Percentiles rank a stretch among this genome's conserved stretches.
Conservation (phyloP, 805 yeast species). For the Saccharomyces kudriavzevii region DNA sequence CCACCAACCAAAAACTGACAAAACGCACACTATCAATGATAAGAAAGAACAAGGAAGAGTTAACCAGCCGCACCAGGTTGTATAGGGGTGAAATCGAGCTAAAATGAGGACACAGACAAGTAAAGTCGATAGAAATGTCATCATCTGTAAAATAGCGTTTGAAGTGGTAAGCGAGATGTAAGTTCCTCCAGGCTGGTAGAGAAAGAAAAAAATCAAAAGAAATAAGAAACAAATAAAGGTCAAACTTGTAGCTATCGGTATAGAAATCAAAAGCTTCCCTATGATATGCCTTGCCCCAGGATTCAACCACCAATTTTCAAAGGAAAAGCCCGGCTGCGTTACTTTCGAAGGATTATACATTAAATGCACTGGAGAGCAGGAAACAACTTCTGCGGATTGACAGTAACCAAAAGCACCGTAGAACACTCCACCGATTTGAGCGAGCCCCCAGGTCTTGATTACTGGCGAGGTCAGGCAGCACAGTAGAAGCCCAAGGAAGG, state of each 20-base stretch:
- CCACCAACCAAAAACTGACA: background rate
- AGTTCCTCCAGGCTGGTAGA: slow-evolving; percentile 18
- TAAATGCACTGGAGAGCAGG: slow-evolving; percentile 41
- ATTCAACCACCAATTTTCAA: slow-evolving; percentile 43
- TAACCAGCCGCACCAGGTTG: slow-evolving; percentile 67
- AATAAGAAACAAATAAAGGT: slow-evolving; percentile 32
- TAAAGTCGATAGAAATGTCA: slow-evolving; percentile 49
- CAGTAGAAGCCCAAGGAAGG: slow-evolving; percentile 55
- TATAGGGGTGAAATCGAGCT: slow-evolving; percentile 54
- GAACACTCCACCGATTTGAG: slow-evolving; percentile 33
- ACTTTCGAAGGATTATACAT: slow-evolving; percentile 28
- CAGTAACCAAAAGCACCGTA: slow-evolving; percentile 72
- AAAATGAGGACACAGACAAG: slow-evolving; percentile 47
- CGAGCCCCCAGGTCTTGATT: slow-evolving; percentile 21
- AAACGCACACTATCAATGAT: slow-evolving; percentile 31
- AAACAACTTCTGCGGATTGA: slow-evolving; percentile 9
- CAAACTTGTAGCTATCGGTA: slow-evolving; percentile 62
- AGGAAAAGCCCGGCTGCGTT: slow-evolving; percentile 5
- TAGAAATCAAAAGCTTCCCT: slow-evolving; percentile 46
- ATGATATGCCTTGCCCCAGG: slow-evolving; percentile 41
- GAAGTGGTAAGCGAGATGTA: slow-evolving; percentile 28
- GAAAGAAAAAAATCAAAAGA: slow-evolving; percentile 32
- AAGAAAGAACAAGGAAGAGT: slow-evolving; percentile 58
- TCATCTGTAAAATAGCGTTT: slow-evolving; percentile 37
- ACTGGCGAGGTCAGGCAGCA: slow-evolving; percentile 44